These are phyloP conservation scores for Aspergillus hancockii DNA, from an alignment of 495 filamentous ascomycete genomes.

Conservation along the genomic window DNA sequence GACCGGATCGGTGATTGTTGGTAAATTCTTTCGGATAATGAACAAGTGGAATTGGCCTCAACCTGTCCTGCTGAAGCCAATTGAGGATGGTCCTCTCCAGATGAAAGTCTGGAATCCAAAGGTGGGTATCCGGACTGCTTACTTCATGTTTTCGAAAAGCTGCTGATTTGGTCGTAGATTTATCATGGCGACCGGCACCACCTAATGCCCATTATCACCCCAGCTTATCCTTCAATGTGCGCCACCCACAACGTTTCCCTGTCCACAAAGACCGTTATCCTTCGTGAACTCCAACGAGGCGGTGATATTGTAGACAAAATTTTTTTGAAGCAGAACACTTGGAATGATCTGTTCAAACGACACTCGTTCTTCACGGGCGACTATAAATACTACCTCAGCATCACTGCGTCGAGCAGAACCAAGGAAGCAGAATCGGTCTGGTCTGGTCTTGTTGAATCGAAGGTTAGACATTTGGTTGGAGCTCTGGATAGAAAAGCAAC, in stretches of 20 bases:
- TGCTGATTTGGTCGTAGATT: slow-evolving; percentile 49
- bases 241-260: slow-evolving; percentile 89
- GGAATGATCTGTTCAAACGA: slow-evolving; percentile 84
- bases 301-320: slow-evolving; percentile 80
- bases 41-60: slow-evolving; percentile 90
- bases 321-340: slow-evolving; percentile 67
- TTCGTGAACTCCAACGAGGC: slow-evolving; percentile 77
- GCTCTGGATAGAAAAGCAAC: slow-evolving; percentile 73
- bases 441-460: slow-evolving; percentile 92
- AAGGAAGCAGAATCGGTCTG: slow-evolving; percentile 84
- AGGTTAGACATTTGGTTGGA: slow-evolving; percentile 77
- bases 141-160: not conserved
- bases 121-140: slow-evolving; percentile 44
- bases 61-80: slow-evolving; percentile 83
- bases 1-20: slow-evolving; percentile 77
- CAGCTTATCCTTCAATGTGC: slow-evolving; percentile 95
- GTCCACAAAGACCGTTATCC: slow-evolving; percentile 82
- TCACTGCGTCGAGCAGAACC: slow-evolving; percentile 81
- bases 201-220: slow-evolving; percentile 96
- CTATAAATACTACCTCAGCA: slow-evolving; percentile 92
- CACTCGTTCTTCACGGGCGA: slow-evolving; percentile 90
- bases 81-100: slow-evolving; percentile 78
- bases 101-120: slow-evolving; percentile 93
- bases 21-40: slow-evolving; percentile 93
- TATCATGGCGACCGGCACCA: slow-evolving; percentile 80